A percentile compares a stretch with the other conserved stretches of the same genome.
These are phyloP conservation scores for Pichia sp. DNA, from an alignment of 1,139 yeast species.

Conservation along the genomic window DNA sequence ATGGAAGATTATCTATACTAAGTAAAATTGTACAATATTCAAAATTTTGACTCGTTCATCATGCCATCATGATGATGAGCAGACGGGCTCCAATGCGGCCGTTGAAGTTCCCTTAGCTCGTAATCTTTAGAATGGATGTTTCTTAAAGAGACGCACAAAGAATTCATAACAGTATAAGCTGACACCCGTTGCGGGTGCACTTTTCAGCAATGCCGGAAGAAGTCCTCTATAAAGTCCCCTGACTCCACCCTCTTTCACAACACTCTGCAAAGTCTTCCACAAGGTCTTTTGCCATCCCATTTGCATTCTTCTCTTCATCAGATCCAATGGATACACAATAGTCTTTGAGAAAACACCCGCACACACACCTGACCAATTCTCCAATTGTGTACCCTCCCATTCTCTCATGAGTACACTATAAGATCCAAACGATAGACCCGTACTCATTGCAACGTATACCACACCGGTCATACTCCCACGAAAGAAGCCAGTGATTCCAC, in stretches of 20 bases:
- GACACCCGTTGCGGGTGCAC: slow-evolving; percentile 78
- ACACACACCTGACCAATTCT: slow-evolving; percentile 66
- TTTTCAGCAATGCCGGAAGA: slow-evolving; percentile 59
- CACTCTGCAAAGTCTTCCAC: slow-evolving; percentile 27
- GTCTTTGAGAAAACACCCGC: slow-evolving; percentile 77
- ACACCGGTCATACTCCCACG: slow-evolving; percentile 62
- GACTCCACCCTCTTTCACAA: slow-evolving; percentile 50
- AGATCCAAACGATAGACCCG: slow-evolving; percentile 27
- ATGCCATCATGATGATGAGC: too few species aligned
- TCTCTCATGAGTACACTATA: too few species aligned
- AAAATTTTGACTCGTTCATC: too few species aligned
- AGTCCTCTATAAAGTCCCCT: slow-evolving; percentile 71
- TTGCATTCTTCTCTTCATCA: slow-evolving; percentile 73
- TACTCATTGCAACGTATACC: slow-evolving; percentile 24
- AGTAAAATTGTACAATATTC: too few species aligned
- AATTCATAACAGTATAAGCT: slow-evolving; percentile 69
- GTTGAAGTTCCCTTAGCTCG: too few species aligned
- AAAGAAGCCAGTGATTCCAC: slow-evolving; percentile 65
- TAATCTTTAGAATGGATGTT: neutral
- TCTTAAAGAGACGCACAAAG: slow-evolving; percentile 11
- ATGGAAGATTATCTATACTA: slow-evolving; percentile 17
- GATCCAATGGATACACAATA: slow-evolving; percentile 77
- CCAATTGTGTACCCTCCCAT: too few species aligned
- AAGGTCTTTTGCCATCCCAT: slow-evolving; percentile 32
- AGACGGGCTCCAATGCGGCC: too few species aligned